Base-by-base conservation (phyloP, 345 rosid species). In the Eucalyptus brandiana region DNA sequence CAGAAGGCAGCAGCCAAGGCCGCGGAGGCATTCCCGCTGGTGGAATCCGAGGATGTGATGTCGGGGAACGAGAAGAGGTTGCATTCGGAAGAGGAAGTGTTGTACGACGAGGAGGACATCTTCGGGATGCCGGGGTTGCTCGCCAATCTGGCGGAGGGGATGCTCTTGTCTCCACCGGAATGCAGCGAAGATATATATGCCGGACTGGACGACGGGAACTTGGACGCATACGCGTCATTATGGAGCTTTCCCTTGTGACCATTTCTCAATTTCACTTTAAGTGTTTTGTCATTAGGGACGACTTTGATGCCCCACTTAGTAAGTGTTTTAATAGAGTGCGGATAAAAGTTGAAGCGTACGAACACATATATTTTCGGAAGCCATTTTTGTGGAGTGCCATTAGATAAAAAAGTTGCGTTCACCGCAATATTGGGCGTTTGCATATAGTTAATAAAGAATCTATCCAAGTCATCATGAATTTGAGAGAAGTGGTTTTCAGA, bases 1-100 rank as follows among this genome's bases (percentile, higher is more conserved):
- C 97, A 95, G 89, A 95, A 92, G 93, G 96, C 97, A 3, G 99
- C 97, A 2, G 96, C 95, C 0, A 96, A 94, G 91, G 98, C 96
- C 1, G 96, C 96, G 0, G 92, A 89, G 90, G 92, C 91, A 86
- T 95, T 91, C 87, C 91, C 91, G 91, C 94, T 83, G 23, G 67
- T 48, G 86, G 91, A 83, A 88, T 42, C 44, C 21, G 30, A 53
- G 21, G 92, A 83, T 21, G 91, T 30, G 87, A 67, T 42, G 40
- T 32, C 37, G 60, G 91, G 15, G 93, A 95, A 94, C 47, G 96
- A 95, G 30, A 97, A 96, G 72, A 92, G 88, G 60, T 30, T 65
- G 30, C 89, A 5, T 86, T 47, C 89, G 87, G 89, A 89, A 32
- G 93, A 91, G 40, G 76, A 18, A 5, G 54, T 83, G 91, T 91